phyloP scores from a whole-genome alignment of 257 asterid genomes.

The Solanum verrucosum region DNA sequence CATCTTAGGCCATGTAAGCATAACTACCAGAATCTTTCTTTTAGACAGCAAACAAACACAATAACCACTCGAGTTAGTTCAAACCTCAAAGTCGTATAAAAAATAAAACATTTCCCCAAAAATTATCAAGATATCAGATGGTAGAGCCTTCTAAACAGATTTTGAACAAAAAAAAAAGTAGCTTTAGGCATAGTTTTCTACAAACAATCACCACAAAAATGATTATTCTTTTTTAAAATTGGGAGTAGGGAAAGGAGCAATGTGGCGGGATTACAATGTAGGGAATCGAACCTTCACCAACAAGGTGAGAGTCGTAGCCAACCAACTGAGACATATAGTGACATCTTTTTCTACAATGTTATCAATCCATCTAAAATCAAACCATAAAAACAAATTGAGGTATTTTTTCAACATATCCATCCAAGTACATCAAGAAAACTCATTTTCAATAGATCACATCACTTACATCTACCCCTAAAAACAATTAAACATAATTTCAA shows the following conservation, averaged over 20 bases:
- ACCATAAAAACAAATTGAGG: neutral
- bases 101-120: neutral
- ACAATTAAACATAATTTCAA: neutral
- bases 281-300: neutral
- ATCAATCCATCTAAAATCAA: neutral
- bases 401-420: neutral
- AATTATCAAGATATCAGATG: neutral
- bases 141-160: neutral
- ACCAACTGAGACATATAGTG: neutral
- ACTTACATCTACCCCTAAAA: neutral
- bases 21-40: neutral
- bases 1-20: neutral
- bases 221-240: neutral
- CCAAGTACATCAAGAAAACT: neutral
- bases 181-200: neutral
- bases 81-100: neutral
- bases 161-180: neutral
- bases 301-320: neutral
- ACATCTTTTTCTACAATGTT: neutral
- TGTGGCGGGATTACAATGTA: neutral
- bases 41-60: neutral
- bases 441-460: neutral
- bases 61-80: neutral
- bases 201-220: neutral
- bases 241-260: neutral